phyloP scores from a whole-genome alignment of 2,329 filamentous ascomycete genomes.

The Epichloe gansuensis region DNA sequence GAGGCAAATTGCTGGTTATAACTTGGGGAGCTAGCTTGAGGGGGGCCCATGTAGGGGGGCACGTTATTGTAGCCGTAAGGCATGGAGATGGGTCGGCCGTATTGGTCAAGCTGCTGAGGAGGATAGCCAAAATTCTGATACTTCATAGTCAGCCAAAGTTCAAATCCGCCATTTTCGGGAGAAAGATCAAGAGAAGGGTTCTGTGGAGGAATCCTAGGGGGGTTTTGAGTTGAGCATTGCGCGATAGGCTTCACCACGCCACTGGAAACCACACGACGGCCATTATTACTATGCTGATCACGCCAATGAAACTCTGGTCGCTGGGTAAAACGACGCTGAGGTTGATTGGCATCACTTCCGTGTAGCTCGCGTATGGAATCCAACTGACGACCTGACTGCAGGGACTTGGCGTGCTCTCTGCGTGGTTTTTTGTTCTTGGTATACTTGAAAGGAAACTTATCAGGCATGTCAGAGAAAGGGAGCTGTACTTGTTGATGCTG shows the following conservation, averaged over 20 bases:
- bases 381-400: conserved; percentile 25
- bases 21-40: conserved; percentile 34
- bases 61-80: conserved; percentile 33
- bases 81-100: conserved; percentile 24
- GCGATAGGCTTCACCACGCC: conserved; percentile 3
- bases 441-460: conserved; percentile 25
- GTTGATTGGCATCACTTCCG: conserved; percentile 22
- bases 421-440: conserved; percentile 34
- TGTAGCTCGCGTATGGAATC: conserved; percentile 24
- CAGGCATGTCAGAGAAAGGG: conserved; percentile 25
- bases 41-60: conserved; percentile 38
- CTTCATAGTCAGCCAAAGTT: conserved; percentile 58
- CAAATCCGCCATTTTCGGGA: conserved; percentile 57
- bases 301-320: conserved; percentile 26
- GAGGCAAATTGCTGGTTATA: conserved; percentile 34
- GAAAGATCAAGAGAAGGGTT: conserved; percentile 43
- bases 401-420: conserved; percentile 34
- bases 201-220: conserved; percentile 4
- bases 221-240: conserved; percentile 1
- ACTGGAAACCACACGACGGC: conserved; percentile 11
- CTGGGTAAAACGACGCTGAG: conserved; percentile 31
- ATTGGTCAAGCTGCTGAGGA: conserved; percentile 29
- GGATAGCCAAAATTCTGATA: conserved; percentile 51
- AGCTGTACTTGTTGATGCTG: conserved; percentile 48
- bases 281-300: conserved; percentile 12